Evolutionary conservation across 73 alveolate genomes (phyloP), one percentile per base, ranked within the genome.

Genomic region (Diophrys appendiculata): DNA sequence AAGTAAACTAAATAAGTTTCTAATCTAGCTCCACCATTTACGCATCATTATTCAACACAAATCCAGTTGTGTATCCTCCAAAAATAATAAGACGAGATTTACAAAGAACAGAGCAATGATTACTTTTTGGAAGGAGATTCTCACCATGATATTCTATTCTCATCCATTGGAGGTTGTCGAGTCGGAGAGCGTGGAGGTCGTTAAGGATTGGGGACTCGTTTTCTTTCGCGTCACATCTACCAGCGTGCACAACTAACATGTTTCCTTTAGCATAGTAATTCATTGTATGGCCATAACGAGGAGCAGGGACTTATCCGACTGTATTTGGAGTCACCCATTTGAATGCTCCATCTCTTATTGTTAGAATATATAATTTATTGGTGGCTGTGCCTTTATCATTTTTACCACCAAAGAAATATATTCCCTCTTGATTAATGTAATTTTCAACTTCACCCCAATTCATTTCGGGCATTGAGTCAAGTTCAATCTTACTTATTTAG

Each of bases 341-440:
- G 60, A 78, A 74, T 22, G 84, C 85, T 75, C 81, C 83, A 75
- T 89, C 76, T n/a, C 90, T 86, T 70, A 89, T 84, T 28, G 75
- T 76, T 24, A 84, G 77, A 30, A 84, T 77, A 90, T 91, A 89
- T 68, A 89, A 74, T 54, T 89, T 89, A 80, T 89, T 80, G 52
- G 87, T 78, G 67, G 75, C 30, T 29, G 77, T 78, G 0, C 86
- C 88, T 25, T 78, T 82, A 69, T 84, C 90, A 60, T 79, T 84
- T 74, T 84, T 89, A 29, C 95, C 95, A 32, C 95, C 95, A 53
- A 83, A 89, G 72, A 78, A 79, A 65, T 89, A 89, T 73, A 89
- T 73, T 28, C 95, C 95, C 78, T 78, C 88, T 89, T 82, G 86
- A 68, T 76, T 78, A 30, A 72, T 72, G 53, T 33, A 72, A 31